Evolutionary conservation across 129 eudicot genomes (phyloP), one percentile per base, ranked within the genome.

Genomic region (Chrysanthemum makinoi): DNA sequence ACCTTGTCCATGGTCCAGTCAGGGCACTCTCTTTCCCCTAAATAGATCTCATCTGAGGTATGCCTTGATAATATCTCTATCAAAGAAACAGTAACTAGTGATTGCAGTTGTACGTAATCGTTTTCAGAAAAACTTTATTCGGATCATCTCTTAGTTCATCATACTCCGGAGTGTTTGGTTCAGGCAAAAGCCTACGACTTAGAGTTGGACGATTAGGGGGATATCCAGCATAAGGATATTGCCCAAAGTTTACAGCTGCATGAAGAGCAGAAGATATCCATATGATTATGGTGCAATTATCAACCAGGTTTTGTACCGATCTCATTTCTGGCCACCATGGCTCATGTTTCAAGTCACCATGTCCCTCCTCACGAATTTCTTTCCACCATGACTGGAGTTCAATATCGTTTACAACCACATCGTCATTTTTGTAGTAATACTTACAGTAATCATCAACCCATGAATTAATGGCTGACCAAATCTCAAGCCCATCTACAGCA

Each of bases 211-310:
- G 79, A 68, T 79, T 83, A 0, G 84, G 86, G n/a, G 68, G 72
- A 62, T 81, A 87, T 2, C 86, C 86, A 1, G 74, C 85, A 59
- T 83, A 87, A 20, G 84, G 81, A 54, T 87, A 83, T 20, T 84
- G 89, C 48, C 87, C 93, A 19, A 87, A 87, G 60, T 87, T 87
- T 43, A 84, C 77, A 24, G 85, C 95, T 46, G 95, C 95, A 35
- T 88, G 95, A 12, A 82, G 90, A 7, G 86, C 88, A 15, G 90
- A 82, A 30, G 85, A 79, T 0, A 76, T 39, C 88, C 90, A 88
- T 67, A 88, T 82, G n/a, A 88, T 77, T 28, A 73, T 88, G 8
- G 87, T 84, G 58, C 85, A 72, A 17, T 54, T 62, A 16, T 75
- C 72, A 4, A 62, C 72, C 9, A 88, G 67, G 3, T 82, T 87